Evolutionary conservation across 2,329 filamentous ascomycete species (phyloP), one percentile per base, ranked within the genome.

Genomic region (Pestalotiopsis sp.): DNA sequence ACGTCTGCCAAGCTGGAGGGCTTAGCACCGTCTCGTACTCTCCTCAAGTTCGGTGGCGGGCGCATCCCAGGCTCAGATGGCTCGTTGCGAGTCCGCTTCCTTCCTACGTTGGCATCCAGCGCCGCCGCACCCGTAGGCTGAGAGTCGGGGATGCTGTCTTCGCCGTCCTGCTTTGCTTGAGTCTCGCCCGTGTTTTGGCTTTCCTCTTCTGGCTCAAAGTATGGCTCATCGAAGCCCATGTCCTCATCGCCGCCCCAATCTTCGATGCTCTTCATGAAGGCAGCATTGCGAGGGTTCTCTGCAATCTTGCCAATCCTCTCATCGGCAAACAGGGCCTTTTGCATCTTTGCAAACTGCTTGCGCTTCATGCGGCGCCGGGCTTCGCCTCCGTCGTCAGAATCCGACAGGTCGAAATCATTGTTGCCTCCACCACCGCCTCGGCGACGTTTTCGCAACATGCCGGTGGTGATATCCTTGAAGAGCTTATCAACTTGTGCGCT

Each of bases 251-350:
- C 85, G 68, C 91, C 92, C 63, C 88, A 88, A 76, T 98, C 94
- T 74, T 97, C 94, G 65, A 99, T 92, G 6, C 94, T 94, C 71
- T 90, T 90, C 73, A 99, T 86, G 82, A 99, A 99, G 0, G 96
- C 96, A 69, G 92, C 87, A 77, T 94, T 95, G 76, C 95, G 94
- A 2, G 93, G 93, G 74, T 97, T 94, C 76, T 94, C 90, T 40
- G 93, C 94, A 70, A 98, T 93, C 79, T 95, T 94, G 76, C 92
- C 93, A 73, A 99, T 89, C 48, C 94, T 93, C 78, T 97, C 94
- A 75, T 98, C 94, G 26, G 92, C 86, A 60, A 97, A 87, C 9
- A 99, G 85, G 6, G 94, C 92, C 78, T 94, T 94, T 67, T 94
- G 92, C 92, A 97, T 97, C 81, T 93, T 93, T 44, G 92, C 92